Evolutionary conservation across 2,329 filamentous ascomycete genomes (phyloP).

Genomic region (Sclerotinia minor): DNA sequence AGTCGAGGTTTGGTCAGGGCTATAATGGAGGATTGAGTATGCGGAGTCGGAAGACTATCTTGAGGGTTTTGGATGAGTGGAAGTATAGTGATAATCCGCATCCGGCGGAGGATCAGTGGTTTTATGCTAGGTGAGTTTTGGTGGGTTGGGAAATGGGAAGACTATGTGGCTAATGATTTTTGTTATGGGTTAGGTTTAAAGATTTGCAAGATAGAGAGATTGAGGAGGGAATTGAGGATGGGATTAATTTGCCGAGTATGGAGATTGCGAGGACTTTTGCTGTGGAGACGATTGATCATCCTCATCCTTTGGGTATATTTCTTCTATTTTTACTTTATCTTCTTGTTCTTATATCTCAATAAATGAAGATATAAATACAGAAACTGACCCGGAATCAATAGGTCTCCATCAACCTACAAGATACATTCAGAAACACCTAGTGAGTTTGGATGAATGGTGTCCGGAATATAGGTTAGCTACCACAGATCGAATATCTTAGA

Average conservation of each 20-base stretch:
- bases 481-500: slow-evolving; percentile 20
- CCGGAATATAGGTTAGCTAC: slow-evolving; percentile 35
- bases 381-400: not conserved
- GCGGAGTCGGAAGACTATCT: slow-evolving; percentile 42
- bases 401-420: slow-evolving; percentile 37
- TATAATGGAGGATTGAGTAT: slow-evolving; percentile 45
- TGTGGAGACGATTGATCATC: slow-evolving; percentile 40
- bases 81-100: slow-evolving; percentile 34
- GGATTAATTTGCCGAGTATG: slow-evolving; percentile 38
- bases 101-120: slow-evolving; percentile 41
- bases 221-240: slow-evolving; percentile 32
- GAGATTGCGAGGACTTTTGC: slow-evolving; percentile 40
- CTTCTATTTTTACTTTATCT: too few species aligned
- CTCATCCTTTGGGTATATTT: slow-evolving; percentile 38
- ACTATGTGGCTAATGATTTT: not conserved
- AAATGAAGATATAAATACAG: too few species aligned
- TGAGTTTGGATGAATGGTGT: slow-evolving; percentile 36
- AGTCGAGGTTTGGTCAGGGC: slow-evolving; percentile 36
- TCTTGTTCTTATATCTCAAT: not conserved
- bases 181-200: slow-evolving; percentile 30
- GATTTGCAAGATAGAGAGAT: slow-evolving; percentile 33
- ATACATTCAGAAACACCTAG: slow-evolving; percentile 34
- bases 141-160: not conserved
- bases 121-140: slow-evolving; percentile 34
- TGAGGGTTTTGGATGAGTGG: slow-evolving; percentile 40